Percentiles rank a stretch among this genome's conserved stretches.
Conservation (phyloP, 2,329 filamentous ascomycete species). For the Xylaria arbuscula region DNA sequence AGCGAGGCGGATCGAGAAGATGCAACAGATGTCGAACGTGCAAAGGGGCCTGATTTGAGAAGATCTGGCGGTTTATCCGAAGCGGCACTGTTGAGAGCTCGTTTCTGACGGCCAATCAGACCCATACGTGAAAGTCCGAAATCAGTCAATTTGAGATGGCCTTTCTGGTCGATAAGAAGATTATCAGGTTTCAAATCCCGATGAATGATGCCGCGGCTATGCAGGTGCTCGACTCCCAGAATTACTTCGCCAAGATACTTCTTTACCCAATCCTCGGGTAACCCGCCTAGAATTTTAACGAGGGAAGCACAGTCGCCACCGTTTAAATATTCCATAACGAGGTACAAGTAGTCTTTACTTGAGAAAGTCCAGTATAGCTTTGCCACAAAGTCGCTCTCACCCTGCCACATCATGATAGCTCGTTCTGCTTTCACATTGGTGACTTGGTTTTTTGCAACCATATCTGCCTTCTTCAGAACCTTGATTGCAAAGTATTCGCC, state of each 20-base stretch:
- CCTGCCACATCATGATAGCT: conserved; percentile 99
- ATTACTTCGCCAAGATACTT: conserved; percentile 98
- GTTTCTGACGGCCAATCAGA: conserved; percentile 93
- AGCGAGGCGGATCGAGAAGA: conserved; percentile 95
- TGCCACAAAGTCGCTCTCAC: conserved; percentile 97
- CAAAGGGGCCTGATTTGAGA: conserved; percentile 91
- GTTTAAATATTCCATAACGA: conserved; percentile 99
- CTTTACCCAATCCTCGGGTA: conserved; percentile 97
- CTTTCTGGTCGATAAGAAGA: conserved; percentile 94
- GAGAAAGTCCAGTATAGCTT: conserved; percentile 99
- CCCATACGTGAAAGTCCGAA: conserved; percentile 98
- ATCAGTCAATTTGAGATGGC: conserved; percentile 95
- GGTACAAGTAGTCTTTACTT: conserved; percentile 97
- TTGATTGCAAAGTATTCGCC: conserved; percentile 99
- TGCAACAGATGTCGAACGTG: conserved; percentile 82
- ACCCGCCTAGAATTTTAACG: conserved; percentile 90
- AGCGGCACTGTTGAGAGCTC: conserved; percentile 80
- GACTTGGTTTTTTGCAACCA: conserved; percentile 99
- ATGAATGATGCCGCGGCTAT: conserved; percentile 94
- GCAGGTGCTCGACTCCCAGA: conserved; percentile 94
- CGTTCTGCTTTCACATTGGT: conserved; percentile 98
- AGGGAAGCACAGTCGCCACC: conserved; percentile 96
- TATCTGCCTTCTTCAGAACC: conserved; percentile 98
- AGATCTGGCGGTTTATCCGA: conserved; percentile 91
- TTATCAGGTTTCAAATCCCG: conserved; percentile 98